Base-by-base conservation (phyloP, 202 grass and related monocot genomes). In the Musa balbisiana region DNA sequence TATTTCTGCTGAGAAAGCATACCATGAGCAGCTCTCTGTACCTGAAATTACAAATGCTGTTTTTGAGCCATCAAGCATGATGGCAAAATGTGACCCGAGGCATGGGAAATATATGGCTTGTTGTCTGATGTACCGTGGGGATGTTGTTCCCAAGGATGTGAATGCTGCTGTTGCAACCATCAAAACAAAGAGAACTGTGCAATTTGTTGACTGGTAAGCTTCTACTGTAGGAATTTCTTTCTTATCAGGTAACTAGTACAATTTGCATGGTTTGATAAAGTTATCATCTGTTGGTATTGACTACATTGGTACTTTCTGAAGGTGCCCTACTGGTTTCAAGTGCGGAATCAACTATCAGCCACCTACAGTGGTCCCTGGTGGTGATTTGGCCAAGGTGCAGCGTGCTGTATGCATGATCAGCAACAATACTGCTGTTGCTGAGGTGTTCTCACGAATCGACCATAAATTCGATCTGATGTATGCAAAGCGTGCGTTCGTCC, bases 351-450 rank as follows among this genome's bases (percentile, higher is more conserved):
- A 75, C 53, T 75, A 75, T 49, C 73, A 75, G 53, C 73, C 73
- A 62, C 73, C 73, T 49, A 59, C 73, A 11, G 73, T 75, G 21
- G 73, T 75, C 24, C 73, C 73, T 12, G 73, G 73, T 49, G 73
- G 73, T 10, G 73, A 75, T 62, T 75, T 75, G 73, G 73, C 73
- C 55, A 75, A 49, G 73, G 73, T 75, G 53, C 73, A 75, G 73
- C 73, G 73, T 29, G 73, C 73, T 20, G 73, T 75, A 49, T 75
- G 73, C 73, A 75, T 75, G 73, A 75, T 75, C 73, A 75, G 73
- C 55, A 75, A 75, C 53, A 75, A 75, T 16, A 75, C 73, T 43
- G 73, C 73, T 43, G 73, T 75, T 24, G 73, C 73, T 49, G 73
- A 75, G 13, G 73, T 75, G 24, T 75, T 75, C 26, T 75, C 73